Conservation (phyloP, 176 grass and related monocot genomes). For the Pharus latifolius region DNA sequence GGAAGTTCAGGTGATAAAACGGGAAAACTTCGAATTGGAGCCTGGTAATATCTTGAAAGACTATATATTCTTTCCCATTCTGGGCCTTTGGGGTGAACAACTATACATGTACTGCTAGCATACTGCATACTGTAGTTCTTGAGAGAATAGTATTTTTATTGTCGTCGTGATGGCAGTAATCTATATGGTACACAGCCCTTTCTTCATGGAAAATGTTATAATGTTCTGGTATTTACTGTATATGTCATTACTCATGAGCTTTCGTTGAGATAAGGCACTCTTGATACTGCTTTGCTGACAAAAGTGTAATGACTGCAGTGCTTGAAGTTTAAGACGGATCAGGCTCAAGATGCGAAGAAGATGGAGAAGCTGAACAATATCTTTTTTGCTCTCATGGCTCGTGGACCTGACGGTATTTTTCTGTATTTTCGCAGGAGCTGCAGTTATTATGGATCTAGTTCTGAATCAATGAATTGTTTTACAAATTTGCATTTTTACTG, state of each 20-base stretch:
- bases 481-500: background rate
- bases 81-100: too few species aligned
- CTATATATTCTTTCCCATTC: background rate
- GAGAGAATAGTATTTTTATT: background rate
- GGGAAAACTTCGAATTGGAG: background rate
- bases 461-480: background rate
- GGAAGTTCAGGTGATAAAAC: background rate
- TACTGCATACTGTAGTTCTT: background rate
- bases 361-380: conserved; percentile 97
- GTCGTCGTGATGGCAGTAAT: background rate
- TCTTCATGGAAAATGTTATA: background rate
- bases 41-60: background rate
- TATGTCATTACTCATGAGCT: background rate
- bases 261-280: background rate
- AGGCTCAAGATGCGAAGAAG: conserved; percentile 96
- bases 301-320: conserved; percentile 35
- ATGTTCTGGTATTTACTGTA: background rate
- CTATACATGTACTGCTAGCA: background rate
- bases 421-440: background rate
- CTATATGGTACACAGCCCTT: background rate
- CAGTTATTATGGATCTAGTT: background rate
- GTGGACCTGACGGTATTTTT: conserved; percentile 74
- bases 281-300: background rate
- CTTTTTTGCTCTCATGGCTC: conserved; percentile 87
- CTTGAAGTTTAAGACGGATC: conserved; percentile 94